Conservation (phyloP, 2,329 filamentous ascomycete species). For the Fusarium coffeatum region DNA sequence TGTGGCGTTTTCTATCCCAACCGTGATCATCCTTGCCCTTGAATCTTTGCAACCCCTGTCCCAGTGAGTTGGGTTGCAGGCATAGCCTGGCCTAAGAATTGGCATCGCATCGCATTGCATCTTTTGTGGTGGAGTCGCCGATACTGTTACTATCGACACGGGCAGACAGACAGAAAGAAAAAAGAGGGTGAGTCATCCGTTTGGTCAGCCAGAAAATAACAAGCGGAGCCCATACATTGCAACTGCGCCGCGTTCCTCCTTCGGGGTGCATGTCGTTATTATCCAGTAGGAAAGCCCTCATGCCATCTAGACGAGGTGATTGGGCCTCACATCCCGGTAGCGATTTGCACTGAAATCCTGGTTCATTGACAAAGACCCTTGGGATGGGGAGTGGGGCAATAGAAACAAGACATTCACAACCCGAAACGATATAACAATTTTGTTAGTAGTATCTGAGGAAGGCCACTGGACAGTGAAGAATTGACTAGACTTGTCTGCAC, state of each 20-base stretch:
- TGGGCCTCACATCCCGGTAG: conserved; percentile 51
- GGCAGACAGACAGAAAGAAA: conserved; percentile 2
- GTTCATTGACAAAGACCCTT: conserved; percentile 32
- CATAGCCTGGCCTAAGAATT: conserved; percentile 33
- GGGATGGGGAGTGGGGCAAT: conserved; percentile 31
- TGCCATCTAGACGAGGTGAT: conserved; percentile 48
- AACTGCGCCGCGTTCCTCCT: conserved; percentile 60
- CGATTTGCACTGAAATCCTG: conserved; percentile 42
- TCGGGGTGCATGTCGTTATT: conserved; percentile 49
- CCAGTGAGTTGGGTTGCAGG: conserved; percentile 11
- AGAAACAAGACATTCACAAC: background rate
- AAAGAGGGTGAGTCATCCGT: conserved; percentile 37
- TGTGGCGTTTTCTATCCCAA: conserved; percentile 40
- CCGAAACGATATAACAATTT: background rate
- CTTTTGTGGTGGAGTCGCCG: conserved; percentile 38
- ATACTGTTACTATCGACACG: conserved; percentile 22
- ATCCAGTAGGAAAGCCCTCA: conserved; percentile 49
- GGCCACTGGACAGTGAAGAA: conserved; percentile 11
- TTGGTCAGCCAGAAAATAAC: conserved; percentile 33
- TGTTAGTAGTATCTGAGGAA: background rate
- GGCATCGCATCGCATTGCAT: conserved; percentile 28
- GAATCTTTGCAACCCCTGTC: background rate
- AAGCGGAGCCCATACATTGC: conserved; percentile 35
- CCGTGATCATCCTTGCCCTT: conserved; percentile 15
- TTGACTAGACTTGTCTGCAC: conserved; percentile 4